These are phyloP conservation scores for Thermochaetoides thermophila DNA, from an alignment of 495 filamentous ascomycete species.

Conservation along the genomic window DNA sequence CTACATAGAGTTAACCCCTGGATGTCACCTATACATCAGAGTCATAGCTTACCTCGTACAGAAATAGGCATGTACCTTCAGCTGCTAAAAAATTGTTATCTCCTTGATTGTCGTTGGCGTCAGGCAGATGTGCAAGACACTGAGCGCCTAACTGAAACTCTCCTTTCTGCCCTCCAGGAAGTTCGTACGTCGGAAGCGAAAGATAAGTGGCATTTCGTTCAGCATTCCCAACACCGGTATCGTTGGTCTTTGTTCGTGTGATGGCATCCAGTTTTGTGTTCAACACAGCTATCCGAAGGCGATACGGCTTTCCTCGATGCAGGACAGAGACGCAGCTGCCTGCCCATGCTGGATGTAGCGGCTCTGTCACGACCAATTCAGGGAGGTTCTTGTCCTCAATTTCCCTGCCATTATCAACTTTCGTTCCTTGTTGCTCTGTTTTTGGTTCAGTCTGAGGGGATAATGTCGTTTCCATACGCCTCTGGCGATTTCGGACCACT, in stretches of 20 bases:
- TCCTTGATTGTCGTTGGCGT: slow-evolving; percentile 8
- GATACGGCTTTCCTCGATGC: slow-evolving; percentile 12
- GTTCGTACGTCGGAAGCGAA: slow-evolving; percentile 14
- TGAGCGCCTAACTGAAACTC: slow-evolving; percentile 23
- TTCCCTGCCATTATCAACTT: slow-evolving; percentile 12
- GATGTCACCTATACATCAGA: no score
- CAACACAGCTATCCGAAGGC: slow-evolving; percentile 24
- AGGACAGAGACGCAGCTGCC: slow-evolving; percentile 21
- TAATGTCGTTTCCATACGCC: neutral
- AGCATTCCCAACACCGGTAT: slow-evolving; percentile 9
- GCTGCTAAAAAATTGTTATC: slow-evolving; percentile 1
- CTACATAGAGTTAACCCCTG: slow-evolving; percentile 7
- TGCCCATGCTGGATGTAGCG: slow-evolving; percentile 29
- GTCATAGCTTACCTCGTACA: slow-evolving; percentile 27
- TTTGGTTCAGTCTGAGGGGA: no score
- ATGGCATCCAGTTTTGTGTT: slow-evolving; percentile 15
- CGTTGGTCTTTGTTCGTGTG: slow-evolving; percentile 4
- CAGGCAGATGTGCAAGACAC: slow-evolving; percentile 22
- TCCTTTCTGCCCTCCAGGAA: slow-evolving; percentile 18
- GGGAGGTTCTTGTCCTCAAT: slow-evolving; percentile 5
- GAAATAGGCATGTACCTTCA: slow-evolving; percentile 26
- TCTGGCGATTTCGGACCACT: slow-evolving; percentile 19
- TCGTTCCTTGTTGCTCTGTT: neutral
- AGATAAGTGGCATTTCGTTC: slow-evolving; percentile 4
- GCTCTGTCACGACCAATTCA: slow-evolving; percentile 17